phyloP scores from a whole-genome alignment of 1,139 yeast genomes.

The Martiniozyma asiatica region DNA sequence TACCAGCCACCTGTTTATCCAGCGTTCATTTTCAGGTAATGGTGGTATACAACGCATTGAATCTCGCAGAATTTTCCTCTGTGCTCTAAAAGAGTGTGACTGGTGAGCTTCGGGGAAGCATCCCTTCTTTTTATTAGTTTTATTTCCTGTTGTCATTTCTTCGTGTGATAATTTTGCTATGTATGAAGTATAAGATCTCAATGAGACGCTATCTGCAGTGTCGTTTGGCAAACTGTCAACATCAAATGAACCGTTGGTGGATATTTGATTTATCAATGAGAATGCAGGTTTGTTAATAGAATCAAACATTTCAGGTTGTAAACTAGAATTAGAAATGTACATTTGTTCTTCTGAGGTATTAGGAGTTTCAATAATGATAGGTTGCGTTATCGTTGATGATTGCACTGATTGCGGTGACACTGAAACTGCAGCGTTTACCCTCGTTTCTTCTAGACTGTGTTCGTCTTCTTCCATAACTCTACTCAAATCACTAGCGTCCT shows the following conservation, averaged over 20 bases:
- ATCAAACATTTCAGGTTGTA: background rate
- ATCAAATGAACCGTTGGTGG: too few species aligned
- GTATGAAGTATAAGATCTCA: constrained; percentile 10
- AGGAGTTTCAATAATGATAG: constrained; percentile 1
- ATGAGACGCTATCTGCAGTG: background rate
- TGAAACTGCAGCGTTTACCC: background rate
- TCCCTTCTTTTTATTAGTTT: background rate
- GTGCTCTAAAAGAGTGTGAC: constrained; percentile 12
- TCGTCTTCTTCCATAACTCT: background rate
- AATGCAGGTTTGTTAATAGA: too few species aligned
- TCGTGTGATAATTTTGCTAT: constrained; percentile 5
- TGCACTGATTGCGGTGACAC: background rate
- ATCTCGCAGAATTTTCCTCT: constrained; percentile 19
- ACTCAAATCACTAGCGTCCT: constrained; percentile 3
- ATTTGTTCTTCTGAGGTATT: constrained; percentile 4
- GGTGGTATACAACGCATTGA: constrained; percentile 23
- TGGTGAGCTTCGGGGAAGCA: background rate
- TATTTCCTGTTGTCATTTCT: constrained; percentile 1
- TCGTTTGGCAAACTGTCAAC: too few species aligned
- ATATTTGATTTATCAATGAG: too few species aligned
- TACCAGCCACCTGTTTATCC: constrained; percentile 21
- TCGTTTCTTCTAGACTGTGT: background rate
- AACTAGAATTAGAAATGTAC: background rate
- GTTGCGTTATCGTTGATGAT: background rate
- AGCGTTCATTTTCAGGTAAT: constrained; percentile 20